Evolutionary conservation across 78 protist species (phyloP), one percentile per base, ranked within the genome.

Genomic region (Diacronema lutheri): DNA sequence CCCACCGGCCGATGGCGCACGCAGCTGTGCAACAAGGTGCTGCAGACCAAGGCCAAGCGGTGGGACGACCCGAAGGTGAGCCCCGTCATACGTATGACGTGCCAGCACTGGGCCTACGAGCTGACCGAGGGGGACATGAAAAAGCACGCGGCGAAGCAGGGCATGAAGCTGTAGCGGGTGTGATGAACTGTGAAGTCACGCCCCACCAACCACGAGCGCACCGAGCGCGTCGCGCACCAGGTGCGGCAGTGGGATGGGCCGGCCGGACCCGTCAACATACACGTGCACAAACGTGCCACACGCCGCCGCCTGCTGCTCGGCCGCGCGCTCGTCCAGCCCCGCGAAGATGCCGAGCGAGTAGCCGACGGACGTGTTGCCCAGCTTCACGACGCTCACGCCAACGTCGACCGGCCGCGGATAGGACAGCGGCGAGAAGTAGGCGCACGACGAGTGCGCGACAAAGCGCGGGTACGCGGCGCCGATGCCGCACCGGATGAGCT

Each of bases 51-150:
- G 19, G 2, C 35, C 37, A 44, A 44, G 50, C 50, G 7, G 50
- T 71, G 9, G 21, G 79, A 71, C 57, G 79, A 71, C 58, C 23
- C 4, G 23, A 26, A 9, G n/a, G 57, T 71, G 37, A 26, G 38
- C 37, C 79, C 79, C 20, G 79, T 71, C 21, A 56, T 71, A 21
- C 79, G 79, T 0, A 57, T 41, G 79, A 71, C 79, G 31, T 56
- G 41, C 20, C 57, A 41, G 46, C 79, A 71, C 35, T 71, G 79
- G 79, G 79, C 79, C 19, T 71, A 71, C 79, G 58, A 71, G 57
- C 55, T 71, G 23, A 38, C 20, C 14, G 77, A 69, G 31, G 46
- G 57, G 5, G 77, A 69, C 77, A 40, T 69, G 37, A 20, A 2
- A 7, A 6, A 31, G 46, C 44, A 44, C 73, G 73, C 73, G n/a